Base-by-base conservation (phyloP, 1,284 basidiomycete species). In the Sporisorium exsertum region DNA sequence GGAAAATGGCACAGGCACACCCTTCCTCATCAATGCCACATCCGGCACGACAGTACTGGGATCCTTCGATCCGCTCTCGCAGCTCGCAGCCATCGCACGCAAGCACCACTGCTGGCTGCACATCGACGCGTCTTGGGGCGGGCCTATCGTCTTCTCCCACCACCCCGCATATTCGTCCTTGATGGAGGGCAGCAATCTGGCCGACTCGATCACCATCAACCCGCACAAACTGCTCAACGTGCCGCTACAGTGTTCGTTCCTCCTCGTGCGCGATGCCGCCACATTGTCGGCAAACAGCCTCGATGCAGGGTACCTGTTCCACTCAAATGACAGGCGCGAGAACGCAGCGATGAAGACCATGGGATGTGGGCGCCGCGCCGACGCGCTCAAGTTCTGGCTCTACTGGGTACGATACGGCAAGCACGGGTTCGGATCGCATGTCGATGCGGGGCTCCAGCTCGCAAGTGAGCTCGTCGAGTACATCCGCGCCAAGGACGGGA, bases 21-120 rank as follows among this genome's bases (percentile, higher is more conserved):
- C 87, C 5, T 86, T 87, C 72, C 86, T 86, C 57, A 82, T 87
- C 79, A 87, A 86, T 60, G 86, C 86, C 10, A 87, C 87, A 1
- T 83, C 86, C 4, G 87, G 87, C 9, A 85, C 86, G 16, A 87
- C 87, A 0, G 86, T 87, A 8, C 68, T 85, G 8, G 86, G 87
- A 20, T 82, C 84, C 5, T 87, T 83, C 58, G 87, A 87, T 59
- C 80, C 85, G 5, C 73, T 87, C 18, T 55, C 67, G 12, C 78
- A 75, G 32, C 82, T 87, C 33, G 67, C 86, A 15, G 73, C 72
- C 2, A 52, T 86, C 5, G 85, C 85, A 54, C 47, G 77, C 32
- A 61, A 61, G 53, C 64, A 77, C 64, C 22, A 27, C 16, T 81
- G 77, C 68, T 87, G 86, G 86, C 52, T 87, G 40, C 87, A 87